phyloP scores from a whole-genome alignment of 495 filamentous ascomycete species.

The Aspergillus cristatus region DNA sequence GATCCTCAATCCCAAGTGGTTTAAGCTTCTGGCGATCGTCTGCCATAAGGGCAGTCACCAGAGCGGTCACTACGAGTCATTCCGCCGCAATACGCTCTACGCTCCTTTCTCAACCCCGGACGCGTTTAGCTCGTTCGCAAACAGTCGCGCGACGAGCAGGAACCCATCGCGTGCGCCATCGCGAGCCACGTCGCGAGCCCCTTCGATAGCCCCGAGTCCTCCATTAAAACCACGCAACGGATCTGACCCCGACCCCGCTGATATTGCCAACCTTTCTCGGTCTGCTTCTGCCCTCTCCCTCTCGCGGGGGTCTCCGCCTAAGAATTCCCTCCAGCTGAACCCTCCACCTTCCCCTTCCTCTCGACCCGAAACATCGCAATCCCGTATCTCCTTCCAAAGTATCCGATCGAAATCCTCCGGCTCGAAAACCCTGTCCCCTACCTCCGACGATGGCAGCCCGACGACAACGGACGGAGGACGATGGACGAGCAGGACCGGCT shows the following conservation, averaged over 20 bases:
- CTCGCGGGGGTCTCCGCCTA: conserved; percentile 20
- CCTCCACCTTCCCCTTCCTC: conserved; percentile 21
- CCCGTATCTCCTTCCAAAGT: conserved; percentile 29
- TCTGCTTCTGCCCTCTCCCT: conserved; percentile 19
- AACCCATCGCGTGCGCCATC: conserved; percentile 32
- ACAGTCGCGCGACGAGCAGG: conserved; percentile 46
- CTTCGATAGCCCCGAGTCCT: conserved; percentile 35
- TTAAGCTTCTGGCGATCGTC: conserved; percentile 78
- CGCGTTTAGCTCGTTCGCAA: conserved; percentile 59
- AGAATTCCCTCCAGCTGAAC: conserved; percentile 13
- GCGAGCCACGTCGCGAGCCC: conserved; percentile 38
- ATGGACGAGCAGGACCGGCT: conserved; percentile 20
- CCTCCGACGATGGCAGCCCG: conserved; percentile 20
- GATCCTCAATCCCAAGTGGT: conserved; percentile 65
- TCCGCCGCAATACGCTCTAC: conserved; percentile 73
- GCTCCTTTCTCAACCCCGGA: conserved; percentile 75
- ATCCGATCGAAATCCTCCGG: conserved; percentile 23
- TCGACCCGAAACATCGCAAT: conserved; percentile 30
- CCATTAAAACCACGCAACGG: conserved; percentile 21
- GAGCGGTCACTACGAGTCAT: conserved; percentile 95
- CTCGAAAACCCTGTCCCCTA: conserved; percentile 16
- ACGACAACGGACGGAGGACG: conserved; percentile 15
- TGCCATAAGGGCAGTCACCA: conserved; percentile 95
- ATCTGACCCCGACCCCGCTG: conserved; percentile 18
- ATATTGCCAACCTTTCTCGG: conserved; percentile 6